Percentiles rank a stretch among this genome's conserved stretches.
Conservation (phyloP, 176 grass and related monocot genomes). For the Oryza glaberrima region DNA sequence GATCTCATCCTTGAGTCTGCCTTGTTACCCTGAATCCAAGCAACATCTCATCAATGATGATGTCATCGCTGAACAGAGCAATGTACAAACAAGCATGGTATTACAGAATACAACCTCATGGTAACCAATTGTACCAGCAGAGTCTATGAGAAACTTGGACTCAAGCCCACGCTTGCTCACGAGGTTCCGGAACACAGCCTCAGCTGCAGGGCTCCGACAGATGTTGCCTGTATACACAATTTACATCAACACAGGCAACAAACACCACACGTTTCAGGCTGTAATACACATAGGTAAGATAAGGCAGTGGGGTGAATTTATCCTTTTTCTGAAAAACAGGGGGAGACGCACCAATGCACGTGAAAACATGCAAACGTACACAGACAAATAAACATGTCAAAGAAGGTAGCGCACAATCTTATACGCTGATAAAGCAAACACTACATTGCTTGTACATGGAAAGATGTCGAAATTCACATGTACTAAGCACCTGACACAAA, state of each 20-base stretch:
- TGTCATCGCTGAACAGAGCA: background rate
- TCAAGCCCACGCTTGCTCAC: slow-evolving; percentile 73
- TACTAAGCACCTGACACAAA: background rate
- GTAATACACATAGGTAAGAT: background rate
- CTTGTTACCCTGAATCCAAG: slow-evolving; percentile 54
- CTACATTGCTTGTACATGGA: background rate
- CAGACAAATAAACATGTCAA: background rate
- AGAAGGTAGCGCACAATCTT: background rate
- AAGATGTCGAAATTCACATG: too few species aligned
- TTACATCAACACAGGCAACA: slow-evolving; percentile 22
- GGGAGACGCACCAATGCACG: background rate
- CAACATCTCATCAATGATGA: slow-evolving; percentile 1
- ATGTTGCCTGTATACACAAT: slow-evolving; percentile 70
- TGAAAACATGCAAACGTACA: background rate
- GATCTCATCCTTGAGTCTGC: slow-evolving; percentile 92
- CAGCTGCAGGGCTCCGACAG: slow-evolving; percentile 88
- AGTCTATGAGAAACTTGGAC: slow-evolving; percentile 79
- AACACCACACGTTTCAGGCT: slow-evolving; percentile 9
- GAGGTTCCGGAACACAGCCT: slow-evolving; percentile 79
- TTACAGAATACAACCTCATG: slow-evolving; percentile 68
- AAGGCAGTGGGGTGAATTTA: background rate
- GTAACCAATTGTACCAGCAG: slow-evolving; percentile 89
- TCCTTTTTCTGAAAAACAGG: background rate
- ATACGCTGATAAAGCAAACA: background rate
- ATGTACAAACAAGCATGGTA: slow-evolving; percentile 4